Evolutionary conservation across 345 rosid species (phyloP).

Genomic region (Citrus sp.): DNA sequence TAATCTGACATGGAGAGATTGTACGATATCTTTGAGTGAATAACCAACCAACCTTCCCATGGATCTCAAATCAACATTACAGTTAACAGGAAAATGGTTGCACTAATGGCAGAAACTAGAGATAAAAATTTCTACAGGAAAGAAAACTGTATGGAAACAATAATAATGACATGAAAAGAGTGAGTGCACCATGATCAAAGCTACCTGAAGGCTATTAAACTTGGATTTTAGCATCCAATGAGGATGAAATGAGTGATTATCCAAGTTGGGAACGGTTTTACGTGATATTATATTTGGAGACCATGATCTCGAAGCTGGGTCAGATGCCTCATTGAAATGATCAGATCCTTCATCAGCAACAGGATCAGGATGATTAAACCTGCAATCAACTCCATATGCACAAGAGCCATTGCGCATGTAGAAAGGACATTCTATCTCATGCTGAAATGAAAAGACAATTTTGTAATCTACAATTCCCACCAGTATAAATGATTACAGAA

Average conservation of each 20-base stretch:
- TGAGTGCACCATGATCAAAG: not conserved
- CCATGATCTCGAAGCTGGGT: not conserved
- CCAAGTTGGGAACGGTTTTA: constrained; percentile 10
- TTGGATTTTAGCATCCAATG: constrained; percentile 9
- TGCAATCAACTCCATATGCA: constrained; percentile 46
- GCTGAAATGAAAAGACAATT: constrained; percentile 27
- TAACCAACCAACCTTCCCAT: not conserved
- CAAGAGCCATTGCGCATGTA: constrained; percentile 63
- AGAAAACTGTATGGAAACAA: not conserved
- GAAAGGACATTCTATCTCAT: constrained; percentile 45
- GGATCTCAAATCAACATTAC: not conserved
- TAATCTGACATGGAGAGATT: not conserved
- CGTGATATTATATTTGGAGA: constrained; percentile 1
- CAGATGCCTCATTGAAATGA: constrained; percentile 1
- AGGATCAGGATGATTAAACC: constrained; percentile 61
- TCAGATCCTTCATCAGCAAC: constrained; percentile 32
- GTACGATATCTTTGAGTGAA: not conserved
- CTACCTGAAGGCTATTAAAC: constrained; percentile 12
- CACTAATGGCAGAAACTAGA: not conserved
- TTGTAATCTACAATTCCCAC: not conserved
- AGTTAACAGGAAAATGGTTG: not conserved
- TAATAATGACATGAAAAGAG: not conserved
- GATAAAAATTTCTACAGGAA: not conserved
- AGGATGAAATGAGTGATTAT: constrained; percentile 8
- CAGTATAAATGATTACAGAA: not conserved